A percentile compares a stretch with the other conserved stretches of the same genome.
Evolutionary conservation across 257 asterid species (phyloP).

Genomic region (Prunella vulgaris): DNA sequence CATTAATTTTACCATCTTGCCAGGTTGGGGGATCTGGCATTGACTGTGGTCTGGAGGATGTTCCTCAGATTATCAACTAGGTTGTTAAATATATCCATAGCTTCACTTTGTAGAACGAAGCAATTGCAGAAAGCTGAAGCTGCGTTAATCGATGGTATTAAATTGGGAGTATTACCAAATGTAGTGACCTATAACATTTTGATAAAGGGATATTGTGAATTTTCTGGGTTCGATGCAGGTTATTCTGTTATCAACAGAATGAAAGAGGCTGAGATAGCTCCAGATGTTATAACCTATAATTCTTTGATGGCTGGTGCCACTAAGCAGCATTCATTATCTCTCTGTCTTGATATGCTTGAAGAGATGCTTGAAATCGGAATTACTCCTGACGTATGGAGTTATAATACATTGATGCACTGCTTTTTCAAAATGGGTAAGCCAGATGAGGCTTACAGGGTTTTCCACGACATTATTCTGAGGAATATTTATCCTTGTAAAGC

Average conservation of each 20-base stretch:
- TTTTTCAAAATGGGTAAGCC: slow-evolving; percentile 56
- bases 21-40: slow-evolving; percentile 35
- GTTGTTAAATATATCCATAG: slow-evolving; percentile 71
- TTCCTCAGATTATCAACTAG: slow-evolving; percentile 54
- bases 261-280: slow-evolving; percentile 74
- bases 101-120: slow-evolving; percentile 75
- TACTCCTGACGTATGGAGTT: slow-evolving; percentile 76
- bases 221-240: slow-evolving; percentile 64
- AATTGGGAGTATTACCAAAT: slow-evolving; percentile 72
- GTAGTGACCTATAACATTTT: slow-evolving; percentile 80
- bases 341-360: slow-evolving; percentile 55
- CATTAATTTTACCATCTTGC: slow-evolving; percentile 9
- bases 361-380: slow-evolving; percentile 63
- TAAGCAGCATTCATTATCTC: slow-evolving; percentile 36
- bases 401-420: slow-evolving; percentile 82
- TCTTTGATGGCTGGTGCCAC: slow-evolving; percentile 75
- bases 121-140: slow-evolving; percentile 80
- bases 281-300: slow-evolving; percentile 71
- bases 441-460: slow-evolving; percentile 63
- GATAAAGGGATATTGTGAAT: slow-evolving; percentile 64
- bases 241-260: slow-evolving; percentile 54
- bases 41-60: slow-evolving; percentile 49
- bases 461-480: slow-evolving; percentile 48
- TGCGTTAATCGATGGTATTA: slow-evolving; percentile 67
- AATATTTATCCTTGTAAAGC: slow-evolving; percentile 45